Conservation (phyloP, 805 yeast species). For the Candida glaebosa region DNA sequence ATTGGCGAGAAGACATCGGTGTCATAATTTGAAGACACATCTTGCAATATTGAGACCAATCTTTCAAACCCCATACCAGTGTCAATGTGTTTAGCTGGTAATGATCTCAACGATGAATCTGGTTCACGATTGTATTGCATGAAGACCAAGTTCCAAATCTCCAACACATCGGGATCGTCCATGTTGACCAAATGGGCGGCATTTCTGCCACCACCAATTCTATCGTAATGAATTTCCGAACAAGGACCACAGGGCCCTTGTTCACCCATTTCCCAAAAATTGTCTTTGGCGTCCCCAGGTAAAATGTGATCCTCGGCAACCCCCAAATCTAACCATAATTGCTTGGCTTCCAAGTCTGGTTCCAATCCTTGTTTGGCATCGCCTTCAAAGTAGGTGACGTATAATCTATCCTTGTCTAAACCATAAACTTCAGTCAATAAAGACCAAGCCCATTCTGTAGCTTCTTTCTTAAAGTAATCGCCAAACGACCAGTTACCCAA, state of each 20-base stretch:
- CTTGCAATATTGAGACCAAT: conserved; percentile 89
- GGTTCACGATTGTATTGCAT: conserved; percentile 96
- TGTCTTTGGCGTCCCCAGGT: conserved; percentile 87
- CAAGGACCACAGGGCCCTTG: conserved; percentile 99
- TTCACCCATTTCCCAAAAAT: conserved; percentile 99
- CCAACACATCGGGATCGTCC: conserved; percentile 98
- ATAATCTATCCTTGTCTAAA: conserved; percentile 71
- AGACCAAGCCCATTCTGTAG: conserved; percentile 87
- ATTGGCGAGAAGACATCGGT: conserved; percentile 94
- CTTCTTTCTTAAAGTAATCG: conserved; percentile 95
- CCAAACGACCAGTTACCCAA: conserved; percentile 99
- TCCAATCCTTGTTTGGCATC: conserved; percentile 76
- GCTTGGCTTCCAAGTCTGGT: conserved; percentile 92
- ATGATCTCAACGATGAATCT: conserved; percentile 69
- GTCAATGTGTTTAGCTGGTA: conserved; percentile 95
- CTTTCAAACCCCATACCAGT: conserved; percentile 99
- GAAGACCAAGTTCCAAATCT: conserved; percentile 97
- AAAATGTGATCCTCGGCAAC: conserved; percentile 88
- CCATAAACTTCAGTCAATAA: conserved; percentile 83
- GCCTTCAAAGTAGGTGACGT: conserved; percentile 97
- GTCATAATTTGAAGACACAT: conserved; percentile 90
- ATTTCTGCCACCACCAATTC: conserved; percentile 98
- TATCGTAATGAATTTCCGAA: conserved; percentile 94
- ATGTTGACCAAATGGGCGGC: conserved; percentile 86
- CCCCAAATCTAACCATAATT: conserved; percentile 83